A percentile compares a stretch with the other conserved stretches of the same genome.
phyloP scores from a whole-genome alignment of 225 moss, liverwort and hornwort species.

The Rhytidiadelphus loreus region DNA sequence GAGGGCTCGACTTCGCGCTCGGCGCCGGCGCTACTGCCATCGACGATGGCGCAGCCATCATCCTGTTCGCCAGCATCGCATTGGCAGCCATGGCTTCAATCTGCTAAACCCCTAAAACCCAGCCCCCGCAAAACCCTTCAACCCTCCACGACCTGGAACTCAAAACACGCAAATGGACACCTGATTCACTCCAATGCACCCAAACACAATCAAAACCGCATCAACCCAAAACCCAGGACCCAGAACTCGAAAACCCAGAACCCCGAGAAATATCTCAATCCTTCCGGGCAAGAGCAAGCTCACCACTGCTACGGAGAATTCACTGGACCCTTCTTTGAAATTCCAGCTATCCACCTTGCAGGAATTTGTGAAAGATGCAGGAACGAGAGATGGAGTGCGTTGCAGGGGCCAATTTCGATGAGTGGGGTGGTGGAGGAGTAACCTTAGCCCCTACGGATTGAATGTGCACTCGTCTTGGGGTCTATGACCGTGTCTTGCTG shows the following conservation, averaged over 20 bases:
- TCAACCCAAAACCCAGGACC: background rate
- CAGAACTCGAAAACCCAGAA: background rate
- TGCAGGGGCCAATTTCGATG: too few species aligned
- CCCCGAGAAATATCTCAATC: background rate
- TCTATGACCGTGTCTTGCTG: background rate
- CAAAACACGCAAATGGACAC: background rate
- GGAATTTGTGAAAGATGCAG: background rate
- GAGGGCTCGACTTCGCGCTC: conserved; percentile 18
- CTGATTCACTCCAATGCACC: background rate
- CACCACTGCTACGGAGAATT: background rate
- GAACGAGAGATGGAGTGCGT: background rate
- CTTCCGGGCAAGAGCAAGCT: background rate
- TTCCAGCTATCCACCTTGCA: background rate
- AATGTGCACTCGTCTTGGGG: too few species aligned
- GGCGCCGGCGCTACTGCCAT: background rate
- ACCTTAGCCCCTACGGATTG: conserved; percentile 3
- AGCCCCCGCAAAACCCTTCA: background rate
- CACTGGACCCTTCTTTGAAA: background rate
- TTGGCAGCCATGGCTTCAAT: conserved; percentile 41
- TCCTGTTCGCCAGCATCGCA: conserved; percentile 41
- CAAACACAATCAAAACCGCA: background rate
- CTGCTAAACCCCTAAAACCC: conserved; percentile 1
- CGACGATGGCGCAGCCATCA: conserved; percentile 9
- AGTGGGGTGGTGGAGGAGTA: background rate
- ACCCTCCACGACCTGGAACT: background rate